Evolutionary conservation across 2,329 filamentous ascomycete genomes (phyloP).

Genomic region (Colletotrichum lindemuthianum): DNA sequence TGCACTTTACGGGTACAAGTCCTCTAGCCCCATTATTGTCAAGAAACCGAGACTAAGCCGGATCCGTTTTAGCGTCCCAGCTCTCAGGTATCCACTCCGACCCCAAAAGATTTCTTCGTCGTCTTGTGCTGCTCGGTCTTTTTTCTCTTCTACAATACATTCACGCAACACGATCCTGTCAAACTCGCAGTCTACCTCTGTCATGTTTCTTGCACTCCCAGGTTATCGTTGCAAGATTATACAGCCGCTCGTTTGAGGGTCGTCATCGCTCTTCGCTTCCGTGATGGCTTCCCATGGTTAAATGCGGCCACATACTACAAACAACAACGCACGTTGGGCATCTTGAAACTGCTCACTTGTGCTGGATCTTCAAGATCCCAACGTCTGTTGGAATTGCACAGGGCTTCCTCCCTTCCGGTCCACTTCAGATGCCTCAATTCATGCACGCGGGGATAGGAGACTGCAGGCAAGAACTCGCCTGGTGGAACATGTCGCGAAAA

Average conservation of each 20-base stretch:
- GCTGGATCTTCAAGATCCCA: background rate
- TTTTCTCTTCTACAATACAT: constrained; percentile 21
- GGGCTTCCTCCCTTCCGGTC: no score
- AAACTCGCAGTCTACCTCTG: constrained; percentile 26
- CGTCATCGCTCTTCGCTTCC: constrained; percentile 47
- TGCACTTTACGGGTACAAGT: background rate
- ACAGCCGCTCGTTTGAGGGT: constrained; percentile 48
- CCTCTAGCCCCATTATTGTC: background rate
- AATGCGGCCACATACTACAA: constrained; percentile 50
- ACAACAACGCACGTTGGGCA: background rate
- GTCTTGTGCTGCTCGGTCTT: background rate
- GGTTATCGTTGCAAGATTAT: constrained; percentile 35
- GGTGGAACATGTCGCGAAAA: constrained; percentile 4
- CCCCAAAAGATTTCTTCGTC: constrained; percentile 29
- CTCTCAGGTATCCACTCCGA: background rate
- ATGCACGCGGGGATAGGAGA: no score
- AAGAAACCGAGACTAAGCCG: constrained; percentile 13
- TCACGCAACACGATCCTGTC: constrained; percentile 35
- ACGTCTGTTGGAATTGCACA: no score
- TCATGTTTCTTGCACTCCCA: constrained; percentile 30
- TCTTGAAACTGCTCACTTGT: background rate
- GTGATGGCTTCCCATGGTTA: constrained; percentile 57
- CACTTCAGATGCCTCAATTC: no score
- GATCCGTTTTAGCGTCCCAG: constrained; percentile 20
- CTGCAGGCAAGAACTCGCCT: no score